Evolutionary conservation across 202 grass and related monocot genomes (phyloP).

Genomic region (Zoysia matrella): DNA sequence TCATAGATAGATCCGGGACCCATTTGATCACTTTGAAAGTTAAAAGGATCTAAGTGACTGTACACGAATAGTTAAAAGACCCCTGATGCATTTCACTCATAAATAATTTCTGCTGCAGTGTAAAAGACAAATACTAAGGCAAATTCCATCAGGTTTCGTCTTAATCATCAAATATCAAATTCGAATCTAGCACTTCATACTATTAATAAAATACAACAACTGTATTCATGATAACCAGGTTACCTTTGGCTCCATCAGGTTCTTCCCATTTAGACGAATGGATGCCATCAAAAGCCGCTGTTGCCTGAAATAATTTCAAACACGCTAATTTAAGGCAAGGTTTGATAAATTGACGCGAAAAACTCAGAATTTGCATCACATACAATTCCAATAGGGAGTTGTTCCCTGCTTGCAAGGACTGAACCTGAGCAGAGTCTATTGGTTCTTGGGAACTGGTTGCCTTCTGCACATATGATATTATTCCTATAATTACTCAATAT

Average conservation of each 20-base stretch:
- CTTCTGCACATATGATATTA: slow-evolving; percentile 45
- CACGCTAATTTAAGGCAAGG: slow-evolving; percentile 34
- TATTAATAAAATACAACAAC: slow-evolving; percentile 14
- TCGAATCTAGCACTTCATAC: no score
- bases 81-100: no score
- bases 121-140: no score
- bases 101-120: no score
- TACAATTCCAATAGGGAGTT: slow-evolving; percentile 90
- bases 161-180: no score
- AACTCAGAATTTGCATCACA: slow-evolving; percentile 43
- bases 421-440: slow-evolving; percentile 76
- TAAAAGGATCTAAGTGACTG: no score
- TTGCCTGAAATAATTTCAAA: slow-evolving; percentile 68
- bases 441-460: slow-evolving; percentile 63
- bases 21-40: no score
- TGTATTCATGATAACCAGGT: background rate
- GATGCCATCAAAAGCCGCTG: slow-evolving; percentile 87
- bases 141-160: no score
- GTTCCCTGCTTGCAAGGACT: slow-evolving; percentile 91
- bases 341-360: slow-evolving; percentile 31
- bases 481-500: slow-evolving; percentile 71
- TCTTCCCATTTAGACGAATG: slow-evolving; percentile 91
- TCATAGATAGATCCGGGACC: no score
- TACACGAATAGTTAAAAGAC: no score
- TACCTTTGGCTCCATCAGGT: slow-evolving; percentile 97